Evolutionary conservation across 768 basidiomycete species (phyloP), one percentile per base, ranked within the genome.

Genomic region (Omphalotus guepiniiformis): DNA sequence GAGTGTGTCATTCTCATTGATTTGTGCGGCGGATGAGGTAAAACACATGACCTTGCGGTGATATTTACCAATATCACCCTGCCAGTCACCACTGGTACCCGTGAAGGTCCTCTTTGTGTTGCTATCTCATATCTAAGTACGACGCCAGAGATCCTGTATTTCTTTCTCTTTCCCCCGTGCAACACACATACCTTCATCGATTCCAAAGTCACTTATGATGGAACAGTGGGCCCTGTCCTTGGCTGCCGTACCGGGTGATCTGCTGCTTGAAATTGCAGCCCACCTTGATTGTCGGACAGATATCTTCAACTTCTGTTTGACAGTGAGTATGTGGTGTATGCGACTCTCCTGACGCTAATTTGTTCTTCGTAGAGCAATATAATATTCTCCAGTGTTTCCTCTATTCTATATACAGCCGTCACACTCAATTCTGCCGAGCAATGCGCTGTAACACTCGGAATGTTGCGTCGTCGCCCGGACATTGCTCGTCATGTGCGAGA

Each of bases 401-500:
- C 83, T 0, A 67, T 76, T 0, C 73, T 90, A 16, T 90, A 90
- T 52, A 68, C 71, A 36, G 66, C 66, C 3, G 79, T 89, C 42
- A 65, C 69, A 22, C 69, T 89, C 37, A 68, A 70, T 48, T 75
- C 76, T 23, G 59, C 68, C 1, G 68, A 73, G 23, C 86, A 89
- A 71, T 88, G 83, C 55, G 57, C 60, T n/a, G 56, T 62, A 11
- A 89, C 88, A 0, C 72, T 89, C 29, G 58, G 59, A 19, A 88
- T 90, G 87, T 80, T 90, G 26, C 55, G 57, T 47, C 60, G 60
- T 12, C 69, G 70, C 7, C 75, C 75, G 1, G 71, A 72, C 37
- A 75, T 88, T 39, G 80, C 87, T 1, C 78, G 85, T 18, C 87
- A 88, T 58, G 76, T 88, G 32, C 76, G 75, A 25, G 70, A 75